These are phyloP conservation scores for Przewalskia tangutica DNA, from an alignment of 257 asterid species.

Conservation along the genomic window DNA sequence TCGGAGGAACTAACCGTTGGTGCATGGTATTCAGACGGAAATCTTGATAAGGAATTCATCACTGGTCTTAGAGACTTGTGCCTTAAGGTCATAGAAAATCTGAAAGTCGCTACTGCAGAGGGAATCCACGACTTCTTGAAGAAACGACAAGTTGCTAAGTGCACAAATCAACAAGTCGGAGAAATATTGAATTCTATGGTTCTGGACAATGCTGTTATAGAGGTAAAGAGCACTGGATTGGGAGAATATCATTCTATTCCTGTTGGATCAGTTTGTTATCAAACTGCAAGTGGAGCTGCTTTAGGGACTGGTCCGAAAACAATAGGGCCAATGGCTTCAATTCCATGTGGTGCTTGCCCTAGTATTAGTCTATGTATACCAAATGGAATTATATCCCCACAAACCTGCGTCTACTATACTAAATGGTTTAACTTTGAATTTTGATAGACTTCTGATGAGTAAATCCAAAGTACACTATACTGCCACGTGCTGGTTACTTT, in stretches of 20 bases:
- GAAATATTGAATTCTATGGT: constrained; percentile 47
- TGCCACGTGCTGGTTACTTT: not conserved
- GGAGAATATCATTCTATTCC: constrained; percentile 49
- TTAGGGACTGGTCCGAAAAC: constrained; percentile 14
- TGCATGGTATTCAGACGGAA: constrained; percentile 42
- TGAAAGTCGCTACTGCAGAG: constrained; percentile 38
- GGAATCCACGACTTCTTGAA: constrained; percentile 21
- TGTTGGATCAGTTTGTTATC: constrained; percentile 43
- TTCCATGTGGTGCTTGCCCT: constrained; percentile 76
- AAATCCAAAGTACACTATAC: not conserved
- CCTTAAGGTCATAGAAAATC: constrained; percentile 8
- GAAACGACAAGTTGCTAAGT: constrained; percentile 5
- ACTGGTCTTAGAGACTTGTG: constrained; percentile 15
- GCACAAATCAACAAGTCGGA: constrained; percentile 26
- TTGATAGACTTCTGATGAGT: constrained; percentile 9
- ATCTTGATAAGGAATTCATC: constrained; percentile 36
- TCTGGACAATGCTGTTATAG: constrained; percentile 41
- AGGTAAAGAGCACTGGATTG: constrained; percentile 72
- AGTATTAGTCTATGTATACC: constrained; percentile 41
- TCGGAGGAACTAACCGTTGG: constrained; percentile 63
- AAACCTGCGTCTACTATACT: constrained; percentile 47
- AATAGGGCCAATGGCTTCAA: constrained; percentile 46
- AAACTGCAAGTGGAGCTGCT: constrained; percentile 21
- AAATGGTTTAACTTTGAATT: constrained; percentile 53
- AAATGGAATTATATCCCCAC: constrained; percentile 59